Base-by-base conservation (phyloP, 1,284 basidiomycete species). In the Rhodotorula sp. region DNA sequence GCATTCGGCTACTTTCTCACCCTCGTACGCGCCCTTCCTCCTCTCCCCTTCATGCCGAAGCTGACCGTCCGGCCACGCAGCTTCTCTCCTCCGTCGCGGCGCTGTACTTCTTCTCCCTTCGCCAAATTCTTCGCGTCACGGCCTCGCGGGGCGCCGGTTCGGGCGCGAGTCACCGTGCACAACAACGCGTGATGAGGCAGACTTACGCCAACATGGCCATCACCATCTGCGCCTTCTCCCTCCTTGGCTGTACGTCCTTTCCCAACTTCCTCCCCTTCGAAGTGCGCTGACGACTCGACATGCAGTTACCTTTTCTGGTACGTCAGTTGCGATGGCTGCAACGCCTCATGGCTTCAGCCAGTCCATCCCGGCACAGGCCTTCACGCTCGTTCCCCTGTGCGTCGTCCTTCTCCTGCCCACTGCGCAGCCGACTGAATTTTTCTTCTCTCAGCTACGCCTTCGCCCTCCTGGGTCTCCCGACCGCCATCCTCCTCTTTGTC, bases 401-500 rank as follows among this genome's bases (percentile, higher is more conserved):
- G 56, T 63, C 10, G 17, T 5, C 27, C 13, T 12, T 51, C 19
- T 59, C 27, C 25, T 22, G 2, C 34, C 25, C 15, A n/a, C 55
- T 57, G 1, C 32, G 19, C 13, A 32, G 34, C 44, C 61, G 15
- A 4, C 44, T 10, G 39, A 39, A 15, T 15, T 9, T 15, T 53
- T 65, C 1, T n/a, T 25, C 29, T 27, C 34, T 13, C 56, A 64
- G 62, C 53, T 71, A 60, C 32, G 25, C 50, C n/a, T 66, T 71
- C 65, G 65, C 69, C 1, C 22, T 71, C 25, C 61, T 71, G 32
- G 69, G 69, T 36, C 36, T 67, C 0, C 65, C 69, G 7, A 64
- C 65, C 13, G 51, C 69, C 48, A 50, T 63, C 50, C 61, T 67
- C 48, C 65, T 71, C 48, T 67, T 71, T 29, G n/a, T 64, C 9